These are phyloP conservation scores for Cladosporium sp. DNA, from an alignment of 2,329 filamentous ascomycete genomes.

Conservation along the genomic window DNA sequence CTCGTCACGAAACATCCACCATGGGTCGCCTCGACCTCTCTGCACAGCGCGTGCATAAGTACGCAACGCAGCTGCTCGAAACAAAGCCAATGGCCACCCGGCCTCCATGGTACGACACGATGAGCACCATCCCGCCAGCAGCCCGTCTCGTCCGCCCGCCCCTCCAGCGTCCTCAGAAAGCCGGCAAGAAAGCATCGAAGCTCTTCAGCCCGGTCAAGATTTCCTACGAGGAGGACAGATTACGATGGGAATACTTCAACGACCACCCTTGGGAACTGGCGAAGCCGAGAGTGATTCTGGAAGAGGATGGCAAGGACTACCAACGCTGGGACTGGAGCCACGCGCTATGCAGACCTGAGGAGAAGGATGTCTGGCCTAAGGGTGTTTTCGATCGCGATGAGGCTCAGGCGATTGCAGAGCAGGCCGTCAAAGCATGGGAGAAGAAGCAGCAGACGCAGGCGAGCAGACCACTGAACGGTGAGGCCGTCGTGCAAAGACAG, in stretches of 20 bases:
- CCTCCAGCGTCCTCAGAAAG: conserved; percentile 45
- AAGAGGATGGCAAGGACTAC: conserved; percentile 77
- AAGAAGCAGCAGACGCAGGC: conserved; percentile 58
- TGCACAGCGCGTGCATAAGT: conserved; percentile 48
- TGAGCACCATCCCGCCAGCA: conserved; percentile 55
- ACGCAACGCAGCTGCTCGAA: conserved; percentile 47
- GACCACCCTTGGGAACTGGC: conserved; percentile 98
- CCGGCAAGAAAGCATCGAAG: conserved; percentile 60
- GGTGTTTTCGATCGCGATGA: background rate
- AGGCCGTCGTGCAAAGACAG: conserved; percentile 77
- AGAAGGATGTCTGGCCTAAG: conserved; percentile 5
- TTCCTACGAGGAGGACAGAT: conserved; percentile 73
- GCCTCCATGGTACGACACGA: conserved; percentile 54
- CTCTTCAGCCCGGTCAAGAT: conserved; percentile 77
- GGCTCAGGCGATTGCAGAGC: too few species aligned
- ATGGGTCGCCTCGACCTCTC: conserved; percentile 52
- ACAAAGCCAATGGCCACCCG: conserved; percentile 36
- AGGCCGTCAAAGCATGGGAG: conserved; percentile 20
- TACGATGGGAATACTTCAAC: conserved; percentile 77
- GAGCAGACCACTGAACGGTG: conserved; percentile 69
- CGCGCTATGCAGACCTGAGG: conserved; percentile 9
- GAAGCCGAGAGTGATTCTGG: conserved; percentile 76
- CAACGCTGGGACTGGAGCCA: conserved; percentile 71
- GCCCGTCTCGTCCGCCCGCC: conserved; percentile 55
- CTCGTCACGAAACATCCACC: conserved; percentile 11